phyloP scores from a whole-genome alignment of 768 basidiomycete species.

The Tulasnella calospora region DNA sequence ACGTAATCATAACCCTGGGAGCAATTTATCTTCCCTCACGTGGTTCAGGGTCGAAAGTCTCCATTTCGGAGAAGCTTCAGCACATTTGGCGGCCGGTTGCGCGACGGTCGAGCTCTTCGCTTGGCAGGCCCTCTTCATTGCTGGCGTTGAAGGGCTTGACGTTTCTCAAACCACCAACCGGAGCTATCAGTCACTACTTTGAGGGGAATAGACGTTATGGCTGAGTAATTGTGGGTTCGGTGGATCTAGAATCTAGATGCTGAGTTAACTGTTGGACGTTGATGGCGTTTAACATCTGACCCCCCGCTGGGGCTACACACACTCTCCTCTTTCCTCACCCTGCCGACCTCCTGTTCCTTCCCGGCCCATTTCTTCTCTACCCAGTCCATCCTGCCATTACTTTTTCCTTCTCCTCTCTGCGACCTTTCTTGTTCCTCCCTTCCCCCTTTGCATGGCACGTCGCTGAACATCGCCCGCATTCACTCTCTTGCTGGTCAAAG shows the following conservation, averaged over 20 bases:
- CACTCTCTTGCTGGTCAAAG: not conserved
- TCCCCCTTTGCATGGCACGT: not conserved
- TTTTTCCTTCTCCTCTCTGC: constrained; percentile 33
- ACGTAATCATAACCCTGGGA: not conserved
- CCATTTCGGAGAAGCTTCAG: not conserved
- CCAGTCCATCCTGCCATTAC: constrained; percentile 17
- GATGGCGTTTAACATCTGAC: not conserved
- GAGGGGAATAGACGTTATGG: not conserved
- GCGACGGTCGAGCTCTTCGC: not conserved
- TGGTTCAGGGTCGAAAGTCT: not conserved
- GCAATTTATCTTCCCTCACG: not conserved
- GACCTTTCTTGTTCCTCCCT: constrained; percentile 33
- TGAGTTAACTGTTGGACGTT: not conserved
- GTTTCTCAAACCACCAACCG: not conserved
- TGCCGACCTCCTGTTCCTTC: not conserved
- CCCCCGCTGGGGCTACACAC: not conserved
- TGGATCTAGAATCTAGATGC: not conserved
- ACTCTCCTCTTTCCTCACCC: not conserved
- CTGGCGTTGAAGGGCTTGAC: not conserved
- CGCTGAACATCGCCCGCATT: not conserved
- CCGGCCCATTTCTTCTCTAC: not conserved
- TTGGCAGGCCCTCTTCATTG: not conserved
- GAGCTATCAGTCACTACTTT: not conserved
- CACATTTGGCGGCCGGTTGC: not conserved
- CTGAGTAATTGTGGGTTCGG: not conserved